Percentiles rank a stretch among this genome's conserved stretches.
phyloP scores from a whole-genome alignment of 306 rosid species.

The Cucurbita maxima region DNA sequence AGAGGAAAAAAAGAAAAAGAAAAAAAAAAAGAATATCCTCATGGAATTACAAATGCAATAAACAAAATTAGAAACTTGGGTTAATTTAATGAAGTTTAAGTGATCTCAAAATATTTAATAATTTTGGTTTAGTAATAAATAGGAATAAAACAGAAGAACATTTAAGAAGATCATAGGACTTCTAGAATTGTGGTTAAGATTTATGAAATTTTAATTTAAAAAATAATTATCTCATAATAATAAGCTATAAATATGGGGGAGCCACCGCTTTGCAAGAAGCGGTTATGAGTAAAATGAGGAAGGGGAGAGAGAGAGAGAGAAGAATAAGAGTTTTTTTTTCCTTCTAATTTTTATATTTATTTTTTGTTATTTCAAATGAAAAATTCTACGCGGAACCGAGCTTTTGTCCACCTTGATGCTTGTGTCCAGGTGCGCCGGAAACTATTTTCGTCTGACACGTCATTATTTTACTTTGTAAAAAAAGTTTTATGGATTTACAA shows the following conservation, averaged over 20 bases:
- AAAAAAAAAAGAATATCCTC: background rate
- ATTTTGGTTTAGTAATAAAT: background rate
- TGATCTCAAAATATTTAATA: background rate
- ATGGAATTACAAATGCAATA: too few species aligned
- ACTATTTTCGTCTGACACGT: background rate
- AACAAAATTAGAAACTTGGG: too few species aligned
- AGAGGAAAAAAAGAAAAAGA: too few species aligned
- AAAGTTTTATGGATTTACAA: too few species aligned
- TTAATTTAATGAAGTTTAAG: background rate
- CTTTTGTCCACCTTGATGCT: background rate
- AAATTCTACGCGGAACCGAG: background rate
- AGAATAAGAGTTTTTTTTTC: too few species aligned
- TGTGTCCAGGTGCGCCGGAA: background rate
- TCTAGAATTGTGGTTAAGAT: background rate
- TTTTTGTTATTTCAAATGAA: background rate
- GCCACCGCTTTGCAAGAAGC: background rate
- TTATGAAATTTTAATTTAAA: background rate
- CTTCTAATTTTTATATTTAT: too few species aligned
- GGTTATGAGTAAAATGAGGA: background rate
- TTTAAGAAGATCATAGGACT: background rate
- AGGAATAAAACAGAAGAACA: background rate
- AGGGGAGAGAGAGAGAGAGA: background rate
- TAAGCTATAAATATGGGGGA: background rate
- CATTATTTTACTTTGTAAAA: too few species aligned
- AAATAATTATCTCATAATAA: background rate